Evolutionary conservation across 2,329 filamentous ascomycete genomes (phyloP), one percentile per base, ranked within the genome.

Genomic region (Lasiodiplodia gonubiensis): DNA sequence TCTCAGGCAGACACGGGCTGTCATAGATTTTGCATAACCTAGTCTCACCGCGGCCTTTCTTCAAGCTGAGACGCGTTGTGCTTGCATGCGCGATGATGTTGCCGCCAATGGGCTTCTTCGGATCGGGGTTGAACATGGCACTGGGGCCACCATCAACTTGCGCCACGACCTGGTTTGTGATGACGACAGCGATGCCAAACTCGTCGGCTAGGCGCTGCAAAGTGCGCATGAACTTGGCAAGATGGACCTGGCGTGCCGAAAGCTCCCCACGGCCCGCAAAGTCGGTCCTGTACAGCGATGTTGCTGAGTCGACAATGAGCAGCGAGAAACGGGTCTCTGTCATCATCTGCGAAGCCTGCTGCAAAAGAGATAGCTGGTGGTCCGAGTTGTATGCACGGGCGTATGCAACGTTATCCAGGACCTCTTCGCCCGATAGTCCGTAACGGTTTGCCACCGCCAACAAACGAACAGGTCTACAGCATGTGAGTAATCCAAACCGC

Each of bases 1-100:
- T 96, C 82, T 99, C 95, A 0, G 95, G 95, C 71, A 99, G 83
- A 80, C 95, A 99, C 2, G 95, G 95, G 73, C 94, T 98, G 81
- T 99, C 96, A 77, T 99, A 99, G 70, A 99, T 99, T 85, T 98
- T 99, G 83, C 95, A 97, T 72, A 99, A 92, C 83, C 95, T 88
- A 25, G 95, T 99, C 84, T 99, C 95, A 35, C 88, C 95, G 66
- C 95, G 87, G 1, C 95, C 96, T 80, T 99, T 99, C 84, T 97
- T 97, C 77, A 99, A 80, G 75, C 93, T 97, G 73, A 99, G 86
- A 75, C 95, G 87, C 2, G 95, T 99, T 1, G 95, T 99, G 76
- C 93, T 97, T 64, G 95, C 94, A 79, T 99, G 95, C 2, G 96
- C 95, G 77, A 99, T 98, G 72, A 99, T 99, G 80, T 99, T 98